Percentiles rank a stretch among this genome's conserved stretches.
Conservation (phyloP, 495 filamentous ascomycete species). For the Daldinia decipiens region DNA sequence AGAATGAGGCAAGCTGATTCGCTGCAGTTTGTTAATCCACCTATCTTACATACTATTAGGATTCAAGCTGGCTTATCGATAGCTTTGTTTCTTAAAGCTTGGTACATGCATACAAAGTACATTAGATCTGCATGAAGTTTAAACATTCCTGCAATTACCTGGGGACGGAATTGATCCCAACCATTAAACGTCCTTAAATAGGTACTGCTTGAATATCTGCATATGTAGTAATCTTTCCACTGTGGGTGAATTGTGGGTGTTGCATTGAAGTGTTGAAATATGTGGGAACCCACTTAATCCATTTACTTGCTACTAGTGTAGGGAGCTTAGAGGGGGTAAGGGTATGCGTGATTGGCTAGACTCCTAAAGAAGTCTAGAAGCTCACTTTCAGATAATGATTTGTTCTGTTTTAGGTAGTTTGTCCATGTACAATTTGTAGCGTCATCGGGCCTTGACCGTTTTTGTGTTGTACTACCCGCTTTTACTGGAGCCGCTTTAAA, state of each 20-base stretch:
- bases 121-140: slow-evolving; percentile 5
- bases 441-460: slow-evolving; percentile 34
- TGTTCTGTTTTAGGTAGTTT: slow-evolving; percentile 20
- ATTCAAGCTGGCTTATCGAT: not conserved
- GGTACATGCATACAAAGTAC: too few species aligned
- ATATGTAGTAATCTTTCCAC: not conserved
- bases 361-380: slow-evolving; percentile 14
- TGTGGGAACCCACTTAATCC: slow-evolving; percentile 5
- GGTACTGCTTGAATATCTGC: too few species aligned
- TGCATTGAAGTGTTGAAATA: slow-evolving; percentile 26
- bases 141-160: not conserved
- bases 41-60: not conserved
- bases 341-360: slow-evolving; percentile 15
- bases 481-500: not conserved
- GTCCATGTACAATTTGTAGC: slow-evolving; percentile 11
- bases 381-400: not conserved
- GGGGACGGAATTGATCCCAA: slow-evolving; percentile 1
- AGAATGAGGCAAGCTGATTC: slow-evolving; percentile 4
- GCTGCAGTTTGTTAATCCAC: slow-evolving; percentile 1
- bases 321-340: not conserved
- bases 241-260: slow-evolving; percentile 8
- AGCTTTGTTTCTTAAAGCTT: not conserved
- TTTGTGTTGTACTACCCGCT: slow-evolving; percentile 25
- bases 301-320: slow-evolving; percentile 8
- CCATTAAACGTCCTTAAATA: slow-evolving; percentile 1